Percentiles rank a stretch among this genome's conserved stretches.
Conservation (phyloP, 148 eudicot genomes). For the Dysphania ambrosioides region DNA sequence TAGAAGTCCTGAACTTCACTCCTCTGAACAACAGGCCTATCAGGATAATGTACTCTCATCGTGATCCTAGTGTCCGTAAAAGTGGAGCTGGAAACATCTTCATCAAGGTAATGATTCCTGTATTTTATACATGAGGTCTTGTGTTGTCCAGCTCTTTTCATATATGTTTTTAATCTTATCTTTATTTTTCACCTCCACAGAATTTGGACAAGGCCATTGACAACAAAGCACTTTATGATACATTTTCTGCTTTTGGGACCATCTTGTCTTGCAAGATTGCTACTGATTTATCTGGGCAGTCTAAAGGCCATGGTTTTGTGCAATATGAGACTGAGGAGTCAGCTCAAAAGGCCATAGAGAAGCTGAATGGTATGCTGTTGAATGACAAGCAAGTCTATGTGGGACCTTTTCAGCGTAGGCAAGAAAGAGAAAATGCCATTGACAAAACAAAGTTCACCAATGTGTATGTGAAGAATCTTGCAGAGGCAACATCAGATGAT, state of each 20-base stretch:
- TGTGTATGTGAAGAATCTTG: constrained; percentile 78
- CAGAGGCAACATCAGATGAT: constrained; percentile 71
- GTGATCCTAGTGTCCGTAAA: constrained; percentile 68
- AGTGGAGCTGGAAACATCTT: constrained; percentile 83
- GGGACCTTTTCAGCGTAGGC: constrained; percentile 75
- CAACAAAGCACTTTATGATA: constrained; percentile 72
- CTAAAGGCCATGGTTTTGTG: constrained; percentile 92
- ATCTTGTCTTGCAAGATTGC: constrained; percentile 90
- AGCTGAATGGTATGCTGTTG: constrained; percentile 75
- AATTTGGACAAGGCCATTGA: constrained; percentile 92
- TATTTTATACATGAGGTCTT: neutral
- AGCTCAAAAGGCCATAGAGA: constrained; percentile 77
- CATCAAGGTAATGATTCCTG: constrained; percentile 58
- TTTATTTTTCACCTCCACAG: constrained; percentile 31
- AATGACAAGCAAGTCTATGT: constrained; percentile 91
- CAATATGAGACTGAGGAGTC: constrained; percentile 80
- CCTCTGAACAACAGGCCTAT: constrained; percentile 70
- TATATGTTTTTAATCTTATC: neutral
- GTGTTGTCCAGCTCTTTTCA: neutral
- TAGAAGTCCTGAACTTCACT: constrained; percentile 65
- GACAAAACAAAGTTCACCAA: constrained; percentile 72
- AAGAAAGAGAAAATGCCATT: constrained; percentile 60
- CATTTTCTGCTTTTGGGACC: constrained; percentile 74
- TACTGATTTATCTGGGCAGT: constrained; percentile 71
- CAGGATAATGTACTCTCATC: constrained; percentile 79